Conservation (phyloP, 192 early-diverging fungal species). For the Backusella macrospora region DNA sequence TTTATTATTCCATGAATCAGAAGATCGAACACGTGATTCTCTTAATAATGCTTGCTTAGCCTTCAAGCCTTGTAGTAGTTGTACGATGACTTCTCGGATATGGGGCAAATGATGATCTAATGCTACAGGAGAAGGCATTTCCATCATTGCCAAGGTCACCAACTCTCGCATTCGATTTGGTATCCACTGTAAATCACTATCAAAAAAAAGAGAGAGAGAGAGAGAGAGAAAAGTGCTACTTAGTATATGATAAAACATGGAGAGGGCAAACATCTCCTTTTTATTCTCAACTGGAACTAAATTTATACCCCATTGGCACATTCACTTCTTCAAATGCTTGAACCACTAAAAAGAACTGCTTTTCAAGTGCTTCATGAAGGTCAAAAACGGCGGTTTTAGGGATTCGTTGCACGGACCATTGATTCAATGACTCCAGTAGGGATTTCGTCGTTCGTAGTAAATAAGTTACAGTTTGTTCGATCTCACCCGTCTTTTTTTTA, state of each 20-base stretch:
- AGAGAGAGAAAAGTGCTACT: not conserved
- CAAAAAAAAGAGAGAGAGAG: not conserved
- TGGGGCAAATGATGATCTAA: conserved; percentile 41
- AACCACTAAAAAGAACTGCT: conserved; percentile 32
- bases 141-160: conserved; percentile 7
- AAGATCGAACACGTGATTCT: not conserved
- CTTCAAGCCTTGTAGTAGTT: conserved; percentile 39
- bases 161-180: conserved; percentile 31
- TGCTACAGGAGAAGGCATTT: conserved; percentile 23
- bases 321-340: conserved; percentile 35
- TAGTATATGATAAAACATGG: not conserved
- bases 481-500: conserved; percentile 29
- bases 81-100: conserved; percentile 44
- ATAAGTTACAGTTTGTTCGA: conserved; percentile 39
- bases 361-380: conserved; percentile 30
- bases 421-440: conserved; percentile 34
- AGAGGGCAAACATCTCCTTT: not conserved
- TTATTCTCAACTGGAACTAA: not conserved
- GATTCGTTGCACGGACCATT: conserved; percentile 28
- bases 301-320: conserved; percentile 33
- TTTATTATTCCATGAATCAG: conserved; percentile 10
- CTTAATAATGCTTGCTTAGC: conserved; percentile 29
- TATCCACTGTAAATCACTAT: conserved; percentile 29
- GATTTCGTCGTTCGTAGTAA: conserved; percentile 34
- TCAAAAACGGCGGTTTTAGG: conserved; percentile 28